Evolutionary conservation across 2,329 filamentous ascomycete genomes (phyloP).

Genomic region (Botryotinia globosa): DNA sequence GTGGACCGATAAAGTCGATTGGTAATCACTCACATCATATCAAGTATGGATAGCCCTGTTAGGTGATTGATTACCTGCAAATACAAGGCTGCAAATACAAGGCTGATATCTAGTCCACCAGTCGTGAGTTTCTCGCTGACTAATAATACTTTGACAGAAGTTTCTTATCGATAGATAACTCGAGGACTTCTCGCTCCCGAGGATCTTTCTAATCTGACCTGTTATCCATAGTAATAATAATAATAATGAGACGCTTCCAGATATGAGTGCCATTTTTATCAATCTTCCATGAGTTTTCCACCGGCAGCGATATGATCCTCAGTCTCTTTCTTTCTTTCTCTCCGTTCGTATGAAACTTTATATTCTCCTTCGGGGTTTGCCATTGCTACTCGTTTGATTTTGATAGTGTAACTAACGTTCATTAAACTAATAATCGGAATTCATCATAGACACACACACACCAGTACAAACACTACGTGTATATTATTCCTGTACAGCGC

Average conservation of each 20-base stretch:
- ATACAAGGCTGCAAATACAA: too few relatives aligned
- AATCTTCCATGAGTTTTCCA: too few relatives aligned
- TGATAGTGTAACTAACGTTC: background rate
- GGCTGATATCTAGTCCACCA: background rate
- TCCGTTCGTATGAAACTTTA: background rate
- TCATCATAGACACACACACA: background rate
- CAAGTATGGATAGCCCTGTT: too few relatives aligned
- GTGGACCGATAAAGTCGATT: too few relatives aligned
- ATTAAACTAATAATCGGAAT: background rate
- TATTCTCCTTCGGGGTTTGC: background rate
- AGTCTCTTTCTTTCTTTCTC: background rate
- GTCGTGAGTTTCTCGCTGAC: background rate
- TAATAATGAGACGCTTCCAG: too few relatives aligned
- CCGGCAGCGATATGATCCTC: background rate
- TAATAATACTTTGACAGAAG: background rate
- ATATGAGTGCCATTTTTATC: background rate
- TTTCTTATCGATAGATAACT: background rate
- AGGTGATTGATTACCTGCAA: too few relatives aligned
- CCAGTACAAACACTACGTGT: background rate
- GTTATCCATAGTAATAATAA: background rate
- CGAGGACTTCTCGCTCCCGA: background rate
- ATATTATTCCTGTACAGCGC: background rate
- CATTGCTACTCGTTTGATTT: background rate
- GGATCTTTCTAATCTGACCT: background rate
- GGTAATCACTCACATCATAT: too few relatives aligned